Percentiles rank a stretch among this genome's conserved stretches.
Conservation (phyloP, 495 filamentous ascomycete species). For the Barbatosphaeria neglecta region DNA sequence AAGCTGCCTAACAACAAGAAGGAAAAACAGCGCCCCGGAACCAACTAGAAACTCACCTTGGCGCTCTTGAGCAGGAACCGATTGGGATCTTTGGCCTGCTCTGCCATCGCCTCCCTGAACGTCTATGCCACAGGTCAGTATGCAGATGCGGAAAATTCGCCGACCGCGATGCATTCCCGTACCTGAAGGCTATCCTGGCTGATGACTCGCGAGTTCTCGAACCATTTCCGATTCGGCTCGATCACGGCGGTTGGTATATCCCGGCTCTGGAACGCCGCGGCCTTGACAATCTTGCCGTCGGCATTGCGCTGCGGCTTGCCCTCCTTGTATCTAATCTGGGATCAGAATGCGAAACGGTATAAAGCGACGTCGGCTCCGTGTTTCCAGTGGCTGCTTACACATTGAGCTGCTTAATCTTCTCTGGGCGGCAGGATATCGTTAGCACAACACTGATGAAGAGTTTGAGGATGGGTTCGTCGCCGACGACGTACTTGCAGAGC, state of each 20-base stretch:
- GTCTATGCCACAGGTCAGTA: background rate
- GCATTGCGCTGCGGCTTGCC: constrained; percentile 61
- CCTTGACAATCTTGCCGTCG: constrained; percentile 55
- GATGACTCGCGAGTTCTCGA: constrained; percentile 48
- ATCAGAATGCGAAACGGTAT: background rate
- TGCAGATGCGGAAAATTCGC: background rate
- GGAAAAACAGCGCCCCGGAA: too few species aligned
- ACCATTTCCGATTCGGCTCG: constrained; percentile 83
- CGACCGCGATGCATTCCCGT: background rate
- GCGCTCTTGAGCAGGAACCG: constrained; percentile 86
- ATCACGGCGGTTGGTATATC: constrained; percentile 66
- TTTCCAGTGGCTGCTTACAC: background rate
- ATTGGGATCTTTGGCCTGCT: constrained; percentile 82
- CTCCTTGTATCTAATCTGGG: constrained; percentile 52
- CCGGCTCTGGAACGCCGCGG: constrained; percentile 74
- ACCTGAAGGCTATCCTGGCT: constrained; percentile 38
- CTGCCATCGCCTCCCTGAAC: constrained; percentile 81
- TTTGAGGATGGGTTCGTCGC: too few species aligned
- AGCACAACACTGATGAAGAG: background rate
- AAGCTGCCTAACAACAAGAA: background rate
- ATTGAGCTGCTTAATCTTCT: constrained; percentile 40
- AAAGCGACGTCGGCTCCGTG: too few species aligned
- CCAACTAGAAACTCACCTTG: constrained; percentile 72
- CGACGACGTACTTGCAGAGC: constrained; percentile 28
- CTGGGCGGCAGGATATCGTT: background rate